Evolutionary conservation across 2,329 filamentous ascomycete species (phyloP), one percentile per base, ranked within the genome.

Genomic region (Plenodomus lindquistii): DNA sequence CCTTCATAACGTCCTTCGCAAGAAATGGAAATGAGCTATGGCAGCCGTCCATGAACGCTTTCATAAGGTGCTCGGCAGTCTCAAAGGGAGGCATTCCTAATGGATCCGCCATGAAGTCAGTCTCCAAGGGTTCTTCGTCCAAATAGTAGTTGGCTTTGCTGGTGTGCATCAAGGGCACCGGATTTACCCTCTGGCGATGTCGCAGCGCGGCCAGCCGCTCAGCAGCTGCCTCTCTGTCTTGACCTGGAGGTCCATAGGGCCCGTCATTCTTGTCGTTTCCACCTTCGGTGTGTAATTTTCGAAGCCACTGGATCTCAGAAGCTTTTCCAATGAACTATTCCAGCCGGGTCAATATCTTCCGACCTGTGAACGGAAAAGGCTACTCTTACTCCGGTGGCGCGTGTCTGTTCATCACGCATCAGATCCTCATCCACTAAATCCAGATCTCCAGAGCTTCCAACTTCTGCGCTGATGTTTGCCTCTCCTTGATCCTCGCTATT

Each of bases 31-130:
- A 65, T 3, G 54, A 50, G 15, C 45, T 45, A 9, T 53, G 57
- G 10, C 49, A 50, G 8, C 61, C 68, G 2, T 62, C 49, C 48
- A 75, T 63, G 40, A 72, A 75, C 18, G 52, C 54, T 20, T 62
- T 35, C 15, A 73, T 44, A 3, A 73, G 50, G 16, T 42, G 42
- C 21, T 70, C 57, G 1, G 66, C 70, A 10, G 48, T 54, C 3
- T 60, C 49, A 36, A 60, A 54, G 1, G 64, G 54, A 17, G 72
- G 71, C 17, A 73, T 42, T n/a, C 61, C 60, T 35, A 37, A 60
- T 29, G 58, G 70, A 51, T 48, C 56, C 13, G 52, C 59, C 37
- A 45, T 40, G 21, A 52, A 40, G 31, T 68, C 55, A 17, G 66
- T 46, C 4, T 62, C 46, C 7, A 62, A 29, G 11, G 18, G 20